Evolutionary conservation across 805 yeast genomes (phyloP).

Genomic region (Yarrowia osloensis): DNA sequence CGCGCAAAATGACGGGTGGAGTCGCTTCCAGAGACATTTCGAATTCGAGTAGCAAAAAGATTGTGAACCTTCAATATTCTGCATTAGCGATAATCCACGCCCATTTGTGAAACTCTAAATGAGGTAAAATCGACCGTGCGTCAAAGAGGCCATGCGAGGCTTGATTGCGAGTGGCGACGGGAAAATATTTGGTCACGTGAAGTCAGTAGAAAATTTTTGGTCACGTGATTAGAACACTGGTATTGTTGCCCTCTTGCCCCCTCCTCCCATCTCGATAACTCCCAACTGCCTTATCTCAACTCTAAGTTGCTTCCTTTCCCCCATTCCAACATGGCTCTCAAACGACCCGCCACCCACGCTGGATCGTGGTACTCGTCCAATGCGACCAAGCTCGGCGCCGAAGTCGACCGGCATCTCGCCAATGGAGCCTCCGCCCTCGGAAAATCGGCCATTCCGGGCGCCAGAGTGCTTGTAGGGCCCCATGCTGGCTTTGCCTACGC

Average conservation of each 20-base stretch:
- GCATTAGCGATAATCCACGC: not conserved
- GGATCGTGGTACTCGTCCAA: constrained; percentile 83
- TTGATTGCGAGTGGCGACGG: too few species aligned
- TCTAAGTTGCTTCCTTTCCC: not conserved
- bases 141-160: not conserved
- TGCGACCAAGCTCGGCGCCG: constrained; percentile 48
- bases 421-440: constrained; percentile 38
- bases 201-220: too few species aligned
- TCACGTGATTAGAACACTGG: too few species aligned
- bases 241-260: too few species aligned
- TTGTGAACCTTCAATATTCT: not conserved
- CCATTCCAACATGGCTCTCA: constrained; percentile 34
- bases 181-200: too few species aligned
- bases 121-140: not conserved
- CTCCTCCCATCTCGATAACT: not conserved
- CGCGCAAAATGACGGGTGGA: not conserved
- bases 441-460: constrained; percentile 44
- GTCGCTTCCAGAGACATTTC: constrained; percentile 7
- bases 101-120: not conserved
- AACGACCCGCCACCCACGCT: constrained; percentile 77
- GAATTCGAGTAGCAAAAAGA: not conserved
- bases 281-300: constrained; percentile 23
- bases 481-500: constrained; percentile 93
- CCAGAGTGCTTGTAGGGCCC: constrained; percentile 60
- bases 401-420: constrained; percentile 53